phyloP scores from a whole-genome alignment of 1,284 basidiomycete species.

The Thecaphora frezii region DNA sequence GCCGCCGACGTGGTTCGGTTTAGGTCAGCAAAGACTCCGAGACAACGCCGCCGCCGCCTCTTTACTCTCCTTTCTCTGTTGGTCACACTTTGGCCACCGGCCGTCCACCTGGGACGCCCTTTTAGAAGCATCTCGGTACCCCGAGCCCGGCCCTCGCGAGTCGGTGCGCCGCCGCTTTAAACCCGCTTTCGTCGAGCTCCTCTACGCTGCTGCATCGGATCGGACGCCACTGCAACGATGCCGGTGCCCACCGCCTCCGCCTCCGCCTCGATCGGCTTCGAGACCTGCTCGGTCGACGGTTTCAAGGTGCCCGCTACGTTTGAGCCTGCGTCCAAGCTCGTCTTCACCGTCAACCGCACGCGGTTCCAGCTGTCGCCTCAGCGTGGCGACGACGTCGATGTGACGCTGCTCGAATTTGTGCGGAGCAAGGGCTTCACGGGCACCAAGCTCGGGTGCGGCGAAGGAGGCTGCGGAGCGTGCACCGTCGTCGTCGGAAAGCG shows the following conservation, averaged over 20 bases:
- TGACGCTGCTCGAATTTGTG: slow-evolving; percentile 58
- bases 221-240: slow-evolving; percentile 8
- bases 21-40: too few relatives aligned
- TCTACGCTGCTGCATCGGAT: too few relatives aligned
- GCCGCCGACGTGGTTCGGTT: too few relatives aligned
- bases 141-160: too few relatives aligned
- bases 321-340: slow-evolving; percentile 22
- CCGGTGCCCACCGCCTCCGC: slow-evolving; percentile 9
- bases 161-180: too few relatives aligned
- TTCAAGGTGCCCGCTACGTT: slow-evolving; percentile 27
- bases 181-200: too few relatives aligned
- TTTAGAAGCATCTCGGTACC: too few relatives aligned
- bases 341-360: slow-evolving; percentile 38
- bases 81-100: too few relatives aligned
- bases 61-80: too few relatives aligned
- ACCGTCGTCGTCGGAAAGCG: slow-evolving; percentile 53
- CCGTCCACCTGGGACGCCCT: too few relatives aligned
- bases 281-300: slow-evolving; percentile 18
- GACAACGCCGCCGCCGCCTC: too few relatives aligned
- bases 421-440: slow-evolving; percentile 57
- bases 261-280: background rate
- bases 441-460: slow-evolving; percentile 60
- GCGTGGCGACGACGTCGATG: slow-evolving; percentile 33
- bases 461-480: slow-evolving; percentile 60
- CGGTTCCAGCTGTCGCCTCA: slow-evolving; percentile 27